These are phyloP conservation scores for Buxus sempervirens DNA, from an alignment of 164 flowering plant genomes.

Conservation along the genomic window DNA sequence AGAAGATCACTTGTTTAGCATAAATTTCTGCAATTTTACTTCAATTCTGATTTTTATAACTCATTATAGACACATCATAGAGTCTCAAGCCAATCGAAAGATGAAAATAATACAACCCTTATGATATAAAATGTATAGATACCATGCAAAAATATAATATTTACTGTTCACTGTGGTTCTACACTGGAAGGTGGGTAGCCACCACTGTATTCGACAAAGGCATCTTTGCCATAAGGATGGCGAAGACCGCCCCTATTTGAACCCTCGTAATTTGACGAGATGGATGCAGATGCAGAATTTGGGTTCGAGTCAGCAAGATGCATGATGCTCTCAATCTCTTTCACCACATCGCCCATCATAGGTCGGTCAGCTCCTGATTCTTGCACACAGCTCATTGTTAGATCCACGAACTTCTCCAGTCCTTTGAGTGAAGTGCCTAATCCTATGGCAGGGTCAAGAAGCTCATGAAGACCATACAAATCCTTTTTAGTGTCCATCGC, in stretches of 20 bases:
- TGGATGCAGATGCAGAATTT: constrained; percentile 38
- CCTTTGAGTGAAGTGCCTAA: constrained; percentile 29
- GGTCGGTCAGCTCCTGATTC: constrained; percentile 50
- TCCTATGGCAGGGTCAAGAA: constrained; percentile 43
- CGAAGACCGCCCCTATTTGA: constrained; percentile 12
- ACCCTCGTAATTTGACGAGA: constrained; percentile 38
- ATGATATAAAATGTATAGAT: no score
- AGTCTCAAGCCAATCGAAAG: no score
- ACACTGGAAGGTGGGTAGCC: constrained; percentile 26
- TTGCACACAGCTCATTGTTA: constrained; percentile 52
- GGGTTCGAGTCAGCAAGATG: constrained; percentile 37
- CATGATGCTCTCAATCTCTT: constrained; percentile 59
- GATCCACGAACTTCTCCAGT: constrained; percentile 39
- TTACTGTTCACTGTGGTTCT: constrained; percentile 30
- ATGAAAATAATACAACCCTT: no score
- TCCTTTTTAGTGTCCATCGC: constrained; percentile 35
- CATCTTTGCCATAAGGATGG: constrained; percentile 42
- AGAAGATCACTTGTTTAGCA: no score
- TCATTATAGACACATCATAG: no score
- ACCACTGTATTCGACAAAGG: constrained; percentile 33
- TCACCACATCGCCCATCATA: constrained; percentile 56
- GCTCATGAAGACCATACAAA: constrained; percentile 30
- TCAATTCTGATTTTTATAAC: no score
- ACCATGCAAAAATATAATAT: no score
- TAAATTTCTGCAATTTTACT: no score